Base-by-base conservation (phyloP, 2,329 filamentous ascomycete genomes). In the Helotiales sp. region DNA sequence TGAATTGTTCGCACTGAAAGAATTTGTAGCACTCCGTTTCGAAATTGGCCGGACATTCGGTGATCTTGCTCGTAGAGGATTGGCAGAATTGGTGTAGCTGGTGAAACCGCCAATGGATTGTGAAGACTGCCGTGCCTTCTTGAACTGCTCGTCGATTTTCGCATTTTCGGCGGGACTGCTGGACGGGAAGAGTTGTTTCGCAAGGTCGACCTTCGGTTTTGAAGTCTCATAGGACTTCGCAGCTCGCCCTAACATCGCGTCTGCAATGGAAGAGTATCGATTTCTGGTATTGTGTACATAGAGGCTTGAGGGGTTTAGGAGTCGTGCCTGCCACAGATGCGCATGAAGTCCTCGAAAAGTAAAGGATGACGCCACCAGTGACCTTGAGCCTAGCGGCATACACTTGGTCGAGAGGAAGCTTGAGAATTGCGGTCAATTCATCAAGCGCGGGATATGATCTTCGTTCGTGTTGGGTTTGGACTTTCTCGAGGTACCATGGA, bases 111-210 rank as follows among this genome's bases (percentile, higher is more conserved):
- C 67, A 66, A 70, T 64, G 36, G 71, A 64, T 60, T 71, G 66
- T 30, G 70, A 67, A 51, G 73, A 72, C 36, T 71, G 72, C 30
- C 76, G 71, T 19, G 71, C 69, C 63, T 77, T 81, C 60, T 77
- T 79, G 63, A 82, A 74, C 54, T 79, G 78, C 47, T 81, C 76
- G 55, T 78, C 71, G 63, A 86, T 81, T 58, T 79, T 79, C 36
- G 72, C 72, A 69, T 70, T 67, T 25, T 74, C 69, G 42, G 70
- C 72, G 12, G 81, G 79, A 63, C 79, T 85, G 70, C 80, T 85
- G 1, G 84, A 84, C 3, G 82, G 78, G 62, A 86, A 83, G 15
- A 82, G 73, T 57, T 81, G 76, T 69, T 85, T 83, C 4, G 76
- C 60, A 25, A 65, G 55, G 34, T 62, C 57, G 9, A 54, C 58